phyloP scores from a whole-genome alignment of 73 alveolate species.

The Diophrys appendiculata region DNA sequence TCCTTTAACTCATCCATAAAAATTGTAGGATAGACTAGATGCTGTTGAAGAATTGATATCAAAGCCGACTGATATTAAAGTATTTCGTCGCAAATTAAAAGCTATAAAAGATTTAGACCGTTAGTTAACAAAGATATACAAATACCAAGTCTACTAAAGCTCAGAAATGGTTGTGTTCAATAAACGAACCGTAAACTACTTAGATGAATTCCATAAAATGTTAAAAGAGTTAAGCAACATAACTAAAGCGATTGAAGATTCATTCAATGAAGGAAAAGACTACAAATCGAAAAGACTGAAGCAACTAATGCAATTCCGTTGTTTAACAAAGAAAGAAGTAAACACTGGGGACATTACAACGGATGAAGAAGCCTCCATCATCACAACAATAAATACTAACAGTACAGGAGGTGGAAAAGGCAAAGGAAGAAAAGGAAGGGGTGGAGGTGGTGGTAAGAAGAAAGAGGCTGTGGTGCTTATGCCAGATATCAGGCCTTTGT shows the following conservation, averaged over 20 bases:
- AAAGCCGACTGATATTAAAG: background rate
- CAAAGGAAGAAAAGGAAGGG: background rate
- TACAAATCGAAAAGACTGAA: conserved; percentile 22
- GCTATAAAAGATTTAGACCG: conserved; percentile 9
- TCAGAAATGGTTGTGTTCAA: conserved; percentile 4
- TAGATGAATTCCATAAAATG: conserved; percentile 13
- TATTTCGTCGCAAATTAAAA: background rate
- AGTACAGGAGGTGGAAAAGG: too few relatives aligned
- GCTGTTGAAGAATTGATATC: background rate
- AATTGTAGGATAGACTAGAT: conserved; percentile 6
- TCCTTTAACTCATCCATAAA: conserved; percentile 17
- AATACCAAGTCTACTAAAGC: conserved; percentile 12
- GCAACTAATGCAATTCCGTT: too few relatives aligned
- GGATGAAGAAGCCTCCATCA: too few relatives aligned
- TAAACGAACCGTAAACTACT: background rate
- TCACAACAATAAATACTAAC: too few relatives aligned
- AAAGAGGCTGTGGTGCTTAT: conserved; percentile 6
- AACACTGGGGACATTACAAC: too few relatives aligned
- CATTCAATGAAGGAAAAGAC: background rate
- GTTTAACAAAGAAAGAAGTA: conserved; percentile 24
- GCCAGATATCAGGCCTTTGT: conserved; percentile 24
- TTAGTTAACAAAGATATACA: conserved; percentile 9
- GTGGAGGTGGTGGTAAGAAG: background rate
- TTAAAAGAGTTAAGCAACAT: background rate
- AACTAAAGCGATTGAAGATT: background rate